A percentile compares a stretch with the other conserved stretches of the same genome.
phyloP scores from a whole-genome alignment of 371 early-diverging fungal genomes.

The Phascolomyces articulosus region DNA sequence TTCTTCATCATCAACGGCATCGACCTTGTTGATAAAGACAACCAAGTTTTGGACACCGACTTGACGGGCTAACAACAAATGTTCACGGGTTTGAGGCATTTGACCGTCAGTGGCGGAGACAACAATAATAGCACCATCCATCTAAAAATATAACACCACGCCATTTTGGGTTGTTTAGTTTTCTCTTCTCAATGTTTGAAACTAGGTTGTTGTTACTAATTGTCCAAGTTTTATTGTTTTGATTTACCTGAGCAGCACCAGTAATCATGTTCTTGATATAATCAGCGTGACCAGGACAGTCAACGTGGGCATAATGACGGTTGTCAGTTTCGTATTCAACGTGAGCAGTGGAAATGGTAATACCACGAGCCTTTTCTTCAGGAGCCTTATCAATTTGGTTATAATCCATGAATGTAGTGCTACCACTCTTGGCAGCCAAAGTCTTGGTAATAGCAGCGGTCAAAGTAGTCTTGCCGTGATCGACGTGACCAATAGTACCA shows the following conservation, averaged over 20 bases:
- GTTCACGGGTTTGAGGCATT: conserved; percentile 97
- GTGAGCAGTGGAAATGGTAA: conserved; percentile 96
- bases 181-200: conserved; percentile 14
- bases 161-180: conserved; percentile 3
- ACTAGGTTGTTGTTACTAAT: not conserved
- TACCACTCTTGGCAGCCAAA: conserved; percentile 71
- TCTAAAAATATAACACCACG: conserved; percentile 28
- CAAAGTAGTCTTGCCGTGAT: conserved; percentile 99
- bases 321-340: conserved; percentile 93
- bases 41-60: conserved; percentile 96
- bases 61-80: conserved; percentile 94
- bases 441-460: conserved; percentile 99
- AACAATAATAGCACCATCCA: conserved; percentile 99
- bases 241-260: conserved; percentile 91
- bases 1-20: conserved; percentile 94
- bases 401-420: conserved; percentile 93
- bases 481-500: conserved; percentile 99
- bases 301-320: conserved; percentile 97
- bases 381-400: conserved; percentile 97
- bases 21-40: conserved; percentile 99
- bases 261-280: conserved; percentile 99
- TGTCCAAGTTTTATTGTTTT: not conserved
- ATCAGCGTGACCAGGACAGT: conserved; percentile 99
- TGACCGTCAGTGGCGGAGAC: conserved; percentile 98
- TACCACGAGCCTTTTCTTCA: conserved; percentile 97